These are phyloP conservation scores for Arabidopsis arenosa DNA, from an alignment of 345 rosid species.

Conservation along the genomic window DNA sequence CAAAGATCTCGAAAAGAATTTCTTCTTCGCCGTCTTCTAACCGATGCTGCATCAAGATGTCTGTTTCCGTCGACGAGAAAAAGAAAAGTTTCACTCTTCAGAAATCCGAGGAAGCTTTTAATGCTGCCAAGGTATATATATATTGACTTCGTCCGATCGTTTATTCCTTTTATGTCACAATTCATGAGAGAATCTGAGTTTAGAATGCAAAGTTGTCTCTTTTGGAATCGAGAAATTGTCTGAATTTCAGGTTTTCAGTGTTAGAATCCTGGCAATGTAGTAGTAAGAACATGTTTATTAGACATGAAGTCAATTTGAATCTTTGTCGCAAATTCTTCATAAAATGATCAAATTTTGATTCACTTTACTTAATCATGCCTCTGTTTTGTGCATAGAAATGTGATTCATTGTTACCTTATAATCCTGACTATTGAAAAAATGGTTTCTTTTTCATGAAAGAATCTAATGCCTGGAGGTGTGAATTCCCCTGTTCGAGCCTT, in stretches of 20 bases:
- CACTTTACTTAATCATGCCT: neutral
- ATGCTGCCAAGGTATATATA: conserved; percentile 63
- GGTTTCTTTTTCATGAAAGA: conserved; percentile 46
- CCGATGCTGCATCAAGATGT: conserved; percentile 56
- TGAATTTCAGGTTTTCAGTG: too few relatives aligned
- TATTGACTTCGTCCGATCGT: neutral
- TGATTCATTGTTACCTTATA: neutral
- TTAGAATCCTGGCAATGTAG: too few relatives aligned
- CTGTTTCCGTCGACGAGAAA: conserved; percentile 69
- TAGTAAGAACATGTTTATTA: too few relatives aligned
- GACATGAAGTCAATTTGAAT: too few relatives aligned
- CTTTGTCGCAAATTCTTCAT: too few relatives aligned
- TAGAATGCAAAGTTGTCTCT: conserved; percentile 7
- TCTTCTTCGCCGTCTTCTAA: conserved; percentile 44
- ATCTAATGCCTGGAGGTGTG: conserved; percentile 97
- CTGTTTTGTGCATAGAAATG: neutral
- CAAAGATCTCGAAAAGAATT: conserved; percentile 41
- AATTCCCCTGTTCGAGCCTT: conserved; percentile 97
- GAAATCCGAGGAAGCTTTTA: conserved; percentile 91
- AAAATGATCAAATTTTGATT: conserved; percentile 4
- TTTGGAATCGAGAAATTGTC: too few relatives aligned
- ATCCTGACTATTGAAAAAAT: neutral
- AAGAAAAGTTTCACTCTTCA: conserved; percentile 67
- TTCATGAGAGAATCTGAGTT: neutral
- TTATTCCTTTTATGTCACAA: too few relatives aligned